Percentiles rank a stretch among this genome's conserved stretches.
Evolutionary conservation across 2,329 filamentous ascomycete genomes (phyloP).

Genomic region (Fusarium torulosum): DNA sequence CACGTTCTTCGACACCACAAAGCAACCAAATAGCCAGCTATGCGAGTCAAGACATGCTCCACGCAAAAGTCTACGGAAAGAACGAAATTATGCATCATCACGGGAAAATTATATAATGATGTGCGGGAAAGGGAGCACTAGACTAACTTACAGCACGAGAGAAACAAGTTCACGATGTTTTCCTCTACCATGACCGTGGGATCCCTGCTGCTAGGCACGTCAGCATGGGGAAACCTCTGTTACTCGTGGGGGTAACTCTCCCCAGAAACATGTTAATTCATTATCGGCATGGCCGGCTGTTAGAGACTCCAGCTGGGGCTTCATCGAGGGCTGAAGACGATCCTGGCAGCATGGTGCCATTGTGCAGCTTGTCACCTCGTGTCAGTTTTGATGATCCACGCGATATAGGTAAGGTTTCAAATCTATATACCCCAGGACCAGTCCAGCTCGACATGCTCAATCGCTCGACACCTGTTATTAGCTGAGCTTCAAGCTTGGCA

Average conservation of each 20-base stretch:
- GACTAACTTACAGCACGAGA: constrained; percentile 3
- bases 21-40: not conserved
- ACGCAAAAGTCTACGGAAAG: not conserved
- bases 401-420: constrained; percentile 20
- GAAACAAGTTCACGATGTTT: constrained; percentile 18
- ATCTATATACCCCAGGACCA: constrained; percentile 1
- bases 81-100: constrained; percentile 4
- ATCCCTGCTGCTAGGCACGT: constrained; percentile 24
- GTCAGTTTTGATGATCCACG: constrained; percentile 18
- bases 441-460: constrained; percentile 1
- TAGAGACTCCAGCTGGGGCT: not conserved
- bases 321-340: not conserved
- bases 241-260: not conserved
- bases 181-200: constrained; percentile 7
- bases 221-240: not conserved
- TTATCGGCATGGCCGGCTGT: constrained; percentile 3
- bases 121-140: constrained; percentile 1
- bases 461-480: constrained; percentile 3
- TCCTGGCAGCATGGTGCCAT: not conserved
- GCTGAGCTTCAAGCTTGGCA: constrained; percentile 6
- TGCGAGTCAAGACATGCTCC: not conserved
- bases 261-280: not conserved
- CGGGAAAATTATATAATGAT: not conserved
- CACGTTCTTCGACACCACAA: constrained; percentile 10
- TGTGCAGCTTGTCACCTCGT: not conserved